These are phyloP conservation scores for Zymoseptoria brevis DNA, from an alignment of 2,329 filamentous ascomycete species.

Conservation along the genomic window DNA sequence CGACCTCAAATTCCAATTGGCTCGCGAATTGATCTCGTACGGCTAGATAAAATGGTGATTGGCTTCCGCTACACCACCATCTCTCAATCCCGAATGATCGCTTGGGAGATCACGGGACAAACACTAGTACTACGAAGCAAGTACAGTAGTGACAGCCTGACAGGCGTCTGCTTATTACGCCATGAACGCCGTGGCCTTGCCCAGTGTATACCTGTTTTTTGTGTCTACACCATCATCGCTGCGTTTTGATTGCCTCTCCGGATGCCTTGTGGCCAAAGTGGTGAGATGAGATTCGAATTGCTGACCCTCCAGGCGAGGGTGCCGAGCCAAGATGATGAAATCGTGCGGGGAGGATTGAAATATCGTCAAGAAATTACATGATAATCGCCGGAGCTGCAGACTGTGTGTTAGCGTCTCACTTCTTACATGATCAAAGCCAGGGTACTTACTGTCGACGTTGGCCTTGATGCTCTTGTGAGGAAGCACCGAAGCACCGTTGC, in stretches of 20 bases:
- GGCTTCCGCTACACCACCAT: background rate
- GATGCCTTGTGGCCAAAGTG: background rate
- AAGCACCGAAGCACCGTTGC: constrained; percentile 81
- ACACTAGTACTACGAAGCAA: background rate
- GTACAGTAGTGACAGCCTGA: background rate
- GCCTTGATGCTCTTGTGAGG: constrained; percentile 99
- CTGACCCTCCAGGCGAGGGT: background rate
- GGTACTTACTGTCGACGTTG: constrained; percentile 71
- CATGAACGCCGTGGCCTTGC: background rate
- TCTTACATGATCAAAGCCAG: background rate
- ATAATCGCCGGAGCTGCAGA: constrained; percentile 18
- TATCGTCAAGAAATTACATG: constrained; percentile 12
- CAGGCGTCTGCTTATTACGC: background rate
- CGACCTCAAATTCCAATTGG: background rate
- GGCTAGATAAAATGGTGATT: background rate
- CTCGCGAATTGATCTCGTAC: background rate
- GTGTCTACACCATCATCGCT: background rate
- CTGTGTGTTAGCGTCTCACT: constrained; percentile 6
- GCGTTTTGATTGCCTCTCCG: background rate
- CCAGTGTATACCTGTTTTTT: background rate
- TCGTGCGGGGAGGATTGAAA: background rate
- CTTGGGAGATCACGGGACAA: background rate
- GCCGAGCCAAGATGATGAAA: background rate
- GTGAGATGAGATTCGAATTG: background rate
- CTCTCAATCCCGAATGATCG: background rate